Base-by-base conservation (phyloP, 2,329 filamentous ascomycete species). In the Tolypocladium guangdongense region DNA sequence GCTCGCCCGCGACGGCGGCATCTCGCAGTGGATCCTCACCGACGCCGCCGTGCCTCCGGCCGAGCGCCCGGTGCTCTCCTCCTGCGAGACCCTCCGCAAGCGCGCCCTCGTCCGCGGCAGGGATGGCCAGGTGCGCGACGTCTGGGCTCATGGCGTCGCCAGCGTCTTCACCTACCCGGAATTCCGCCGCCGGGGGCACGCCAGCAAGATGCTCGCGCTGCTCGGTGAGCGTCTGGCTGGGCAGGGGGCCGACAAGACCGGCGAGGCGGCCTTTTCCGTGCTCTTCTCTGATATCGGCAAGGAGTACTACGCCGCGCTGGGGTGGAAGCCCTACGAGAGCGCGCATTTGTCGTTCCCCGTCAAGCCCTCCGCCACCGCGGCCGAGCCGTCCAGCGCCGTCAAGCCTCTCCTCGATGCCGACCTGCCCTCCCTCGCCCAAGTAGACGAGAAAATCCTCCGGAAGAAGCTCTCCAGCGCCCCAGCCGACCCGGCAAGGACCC, bases 241-340 rank as follows among this genome's bases (percentile, higher is more conserved):
- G 1, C 56, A 57, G 38, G 60, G 70, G 43, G 57, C 59, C 2
- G 50, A 63, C 58, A 38, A 63, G 27, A 49, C 62, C n/a, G 60
- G 63, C 30, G 69, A 72, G 50, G 64, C 76, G 66, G 57, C 68
- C 16, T 93, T 92, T 68, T 91, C 88, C 0, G 80, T 95, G 8
- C 75, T 96, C 10, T 96, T 84, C 69, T 95, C 90, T 10, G 89
- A 95, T 62, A 90, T 95, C 58, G 89, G 91, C 22, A 87, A 89
- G 74, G 73, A 74, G 39, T 96, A 90, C 69, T 96, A 96, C 70
- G 80, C 86, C 4, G 76, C 75, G 35, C 77, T 82, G 58, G 90
- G 90, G 47, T 96, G 91, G 91, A 77, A 82, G 49, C 77, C 83
- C 0, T 91, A 86, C 61, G 75, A 80, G 22, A 92, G 88, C 55